A percentile compares a stretch with the other conserved stretches of the same genome.
Evolutionary conservation across 306 rosid species (phyloP).

Genomic region (Corylus avellana): DNA sequence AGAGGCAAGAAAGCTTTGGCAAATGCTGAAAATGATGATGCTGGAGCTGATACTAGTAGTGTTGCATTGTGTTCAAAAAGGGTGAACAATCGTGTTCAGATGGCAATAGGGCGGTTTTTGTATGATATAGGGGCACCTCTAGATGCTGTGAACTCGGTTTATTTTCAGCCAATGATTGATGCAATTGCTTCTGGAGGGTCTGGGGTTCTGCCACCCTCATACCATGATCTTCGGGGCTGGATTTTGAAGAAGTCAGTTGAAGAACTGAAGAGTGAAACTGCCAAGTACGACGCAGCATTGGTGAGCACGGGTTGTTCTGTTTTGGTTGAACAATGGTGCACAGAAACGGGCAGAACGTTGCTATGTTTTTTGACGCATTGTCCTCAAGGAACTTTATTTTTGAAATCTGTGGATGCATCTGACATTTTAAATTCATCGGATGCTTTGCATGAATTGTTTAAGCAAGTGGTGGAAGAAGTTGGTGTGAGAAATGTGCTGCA

Average conservation of each 20-base stretch:
- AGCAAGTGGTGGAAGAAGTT: conserved; percentile 74
- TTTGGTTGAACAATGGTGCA: conserved; percentile 72
- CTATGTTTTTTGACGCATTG: conserved; percentile 56
- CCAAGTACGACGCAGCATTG: conserved; percentile 63
- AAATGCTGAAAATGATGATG: conserved; percentile 39
- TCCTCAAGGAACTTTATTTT: conserved; percentile 72
- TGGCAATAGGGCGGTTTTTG: conserved; percentile 88
- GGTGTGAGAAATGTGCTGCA: conserved; percentile 81
- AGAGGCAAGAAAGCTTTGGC: conserved; percentile 48
- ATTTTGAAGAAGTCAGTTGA: conserved; percentile 74
- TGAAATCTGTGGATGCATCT: conserved; percentile 74
- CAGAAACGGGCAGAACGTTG: conserved; percentile 52
- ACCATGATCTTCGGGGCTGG: conserved; percentile 82
- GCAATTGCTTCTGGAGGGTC: conserved; percentile 68
- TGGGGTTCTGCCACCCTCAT: conserved; percentile 50
- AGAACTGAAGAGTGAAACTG: conserved; percentile 67
- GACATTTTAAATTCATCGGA: conserved; percentile 48
- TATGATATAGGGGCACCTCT: conserved; percentile 83
- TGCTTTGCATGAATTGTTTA: conserved; percentile 58
- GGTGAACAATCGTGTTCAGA: conserved; percentile 44
- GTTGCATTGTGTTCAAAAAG: conserved; percentile 36
- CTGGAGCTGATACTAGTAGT: conserved; percentile 37
- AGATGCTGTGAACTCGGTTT: conserved; percentile 76
- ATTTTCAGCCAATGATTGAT: conserved; percentile 79
- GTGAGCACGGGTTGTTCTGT: conserved; percentile 78